phyloP scores from a whole-genome alignment of 225 moss, liverwort and hornwort species.

The Rhytidiadelphus loreus region DNA sequence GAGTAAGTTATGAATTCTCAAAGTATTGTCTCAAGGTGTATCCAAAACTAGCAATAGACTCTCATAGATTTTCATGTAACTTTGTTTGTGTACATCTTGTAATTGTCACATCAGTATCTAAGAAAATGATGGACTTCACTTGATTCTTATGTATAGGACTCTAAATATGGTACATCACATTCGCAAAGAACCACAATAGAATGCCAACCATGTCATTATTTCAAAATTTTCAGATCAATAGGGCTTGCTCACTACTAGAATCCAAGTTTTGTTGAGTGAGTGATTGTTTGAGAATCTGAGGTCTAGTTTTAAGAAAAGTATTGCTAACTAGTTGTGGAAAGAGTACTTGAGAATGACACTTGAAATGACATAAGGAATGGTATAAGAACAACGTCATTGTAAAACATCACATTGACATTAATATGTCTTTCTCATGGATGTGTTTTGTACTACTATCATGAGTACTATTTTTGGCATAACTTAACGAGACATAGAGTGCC shows the following conservation, averaged over 20 bases:
- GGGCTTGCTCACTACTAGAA: neutral
- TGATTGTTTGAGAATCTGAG: neutral
- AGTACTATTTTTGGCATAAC: fast-evolving
- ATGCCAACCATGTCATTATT: neutral
- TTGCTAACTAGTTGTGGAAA: neutral
- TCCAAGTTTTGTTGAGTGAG: neutral
- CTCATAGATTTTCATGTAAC: no score
- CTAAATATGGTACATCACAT: no score
- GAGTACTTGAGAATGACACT: neutral
- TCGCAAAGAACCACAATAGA: neutral
- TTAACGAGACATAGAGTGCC: fast-evolving
- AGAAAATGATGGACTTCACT: neutral
- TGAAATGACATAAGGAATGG: neutral
- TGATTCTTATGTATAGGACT: neutral
- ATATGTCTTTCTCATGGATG: neutral
- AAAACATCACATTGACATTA: neutral
- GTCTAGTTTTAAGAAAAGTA: neutral
- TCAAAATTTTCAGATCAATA: neutral
- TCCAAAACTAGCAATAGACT: neutral
- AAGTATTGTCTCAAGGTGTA: neutral
- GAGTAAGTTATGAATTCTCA: neutral
- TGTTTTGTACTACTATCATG: fast-evolving
- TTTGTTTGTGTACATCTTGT: neutral
- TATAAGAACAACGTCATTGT: neutral
- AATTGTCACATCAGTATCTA: neutral